Percentiles rank a stretch among this genome's conserved stretches.
Conservation (phyloP, 495 filamentous ascomycete genomes). For the Daldinia decipiens region DNA sequence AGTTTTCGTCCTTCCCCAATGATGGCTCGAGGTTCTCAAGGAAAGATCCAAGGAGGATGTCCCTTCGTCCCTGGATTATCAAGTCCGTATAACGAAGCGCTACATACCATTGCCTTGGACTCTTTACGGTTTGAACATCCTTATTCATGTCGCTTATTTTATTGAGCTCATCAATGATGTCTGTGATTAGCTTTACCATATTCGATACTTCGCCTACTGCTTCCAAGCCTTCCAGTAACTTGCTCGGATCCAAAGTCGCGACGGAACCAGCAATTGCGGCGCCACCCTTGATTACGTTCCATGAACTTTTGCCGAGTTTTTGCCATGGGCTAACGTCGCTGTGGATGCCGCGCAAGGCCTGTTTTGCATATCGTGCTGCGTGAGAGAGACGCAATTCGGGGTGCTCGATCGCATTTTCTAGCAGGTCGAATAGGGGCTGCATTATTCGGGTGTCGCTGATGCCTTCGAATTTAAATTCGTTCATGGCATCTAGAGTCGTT, state of each 20-base stretch:
- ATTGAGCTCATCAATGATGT: background rate
- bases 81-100: background rate
- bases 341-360: background rate
- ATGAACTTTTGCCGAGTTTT: background rate
- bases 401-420: background rate
- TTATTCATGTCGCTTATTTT: background rate
- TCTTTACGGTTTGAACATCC: background rate
- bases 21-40: background rate
- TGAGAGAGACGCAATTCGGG: background rate
- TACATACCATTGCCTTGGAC: background rate
- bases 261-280: background rate
- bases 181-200: background rate
- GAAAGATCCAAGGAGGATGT: background rate
- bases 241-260: background rate
- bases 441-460: background rate
- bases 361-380: background rate
- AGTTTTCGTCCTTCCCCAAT: background rate
- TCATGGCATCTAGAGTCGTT: background rate
- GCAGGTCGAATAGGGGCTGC: background rate
- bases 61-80: background rate
- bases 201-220: background rate
- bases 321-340: background rate
- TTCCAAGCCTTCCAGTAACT: background rate
- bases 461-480: background rate
- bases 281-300: background rate